A percentile compares a stretch with the other conserved stretches of the same genome.
Conservation (phyloP, 2,329 filamentous ascomycete genomes). For the Aureobasidium melanogenum region DNA sequence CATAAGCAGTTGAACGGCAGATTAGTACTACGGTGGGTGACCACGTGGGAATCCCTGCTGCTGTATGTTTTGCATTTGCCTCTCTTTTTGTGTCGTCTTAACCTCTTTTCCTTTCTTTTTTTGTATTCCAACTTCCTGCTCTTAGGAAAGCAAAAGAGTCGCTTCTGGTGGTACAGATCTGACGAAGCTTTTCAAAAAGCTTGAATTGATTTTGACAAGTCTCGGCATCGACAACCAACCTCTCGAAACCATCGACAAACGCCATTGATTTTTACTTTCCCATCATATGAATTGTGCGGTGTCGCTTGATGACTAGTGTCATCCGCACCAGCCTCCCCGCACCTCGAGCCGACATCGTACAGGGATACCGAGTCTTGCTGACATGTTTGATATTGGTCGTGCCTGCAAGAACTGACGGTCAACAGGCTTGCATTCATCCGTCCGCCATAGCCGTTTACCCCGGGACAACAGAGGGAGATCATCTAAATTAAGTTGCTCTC, state of each 20-base stretch:
- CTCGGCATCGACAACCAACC: background rate
- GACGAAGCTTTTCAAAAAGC: background rate
- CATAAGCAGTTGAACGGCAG: too few species aligned
- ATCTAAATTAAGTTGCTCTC: background rate
- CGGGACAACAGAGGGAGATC: background rate
- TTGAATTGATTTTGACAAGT: background rate
- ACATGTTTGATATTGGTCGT: background rate
- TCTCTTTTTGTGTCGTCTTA: too few species aligned
- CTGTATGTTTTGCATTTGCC: too few species aligned
- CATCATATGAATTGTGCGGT: background rate
- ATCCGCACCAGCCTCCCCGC: background rate
- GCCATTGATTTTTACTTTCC: background rate
- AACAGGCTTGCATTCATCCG: background rate
- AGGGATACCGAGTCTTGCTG: background rate
- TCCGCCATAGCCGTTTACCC: constrained; percentile 3
- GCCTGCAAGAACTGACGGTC: background rate
- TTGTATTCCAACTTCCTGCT: too few species aligned
- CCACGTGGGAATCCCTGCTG: too few species aligned
- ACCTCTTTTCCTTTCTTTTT: too few species aligned
- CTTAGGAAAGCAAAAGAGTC: too few species aligned
- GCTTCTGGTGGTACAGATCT: background rate
- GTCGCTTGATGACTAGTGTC: background rate
- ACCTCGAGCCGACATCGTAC: background rate
- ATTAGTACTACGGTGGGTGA: too few species aligned
- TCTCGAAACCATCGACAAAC: background rate